phyloP scores from a whole-genome alignment of 2,329 filamentous ascomycete species.

The Sporothrix dimorphospora region DNA sequence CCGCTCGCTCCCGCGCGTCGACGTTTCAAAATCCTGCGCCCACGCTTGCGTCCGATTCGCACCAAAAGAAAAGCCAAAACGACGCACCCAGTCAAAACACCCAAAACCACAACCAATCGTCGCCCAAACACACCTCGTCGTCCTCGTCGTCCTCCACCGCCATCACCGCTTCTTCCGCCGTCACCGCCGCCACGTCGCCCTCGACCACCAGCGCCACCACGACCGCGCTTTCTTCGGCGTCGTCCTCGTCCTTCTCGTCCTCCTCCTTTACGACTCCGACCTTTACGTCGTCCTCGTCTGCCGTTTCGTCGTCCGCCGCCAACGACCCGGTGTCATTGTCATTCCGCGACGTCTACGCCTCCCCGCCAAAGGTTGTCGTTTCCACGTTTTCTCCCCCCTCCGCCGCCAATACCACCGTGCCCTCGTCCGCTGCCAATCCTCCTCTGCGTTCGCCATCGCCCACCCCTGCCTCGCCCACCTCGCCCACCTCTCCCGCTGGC shows the following conservation, averaged over 20 bases:
- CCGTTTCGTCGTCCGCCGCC: slow-evolving; percentile 29
- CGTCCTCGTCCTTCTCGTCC: slow-evolving; percentile 14
- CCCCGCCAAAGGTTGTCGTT: slow-evolving; percentile 34
- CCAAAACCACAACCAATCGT: slow-evolving; percentile 19
- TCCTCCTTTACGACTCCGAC: not conserved
- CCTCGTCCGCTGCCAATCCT: not conserved
- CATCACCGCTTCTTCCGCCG: slow-evolving; percentile 39
- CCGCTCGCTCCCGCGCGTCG: slow-evolving; percentile 18
- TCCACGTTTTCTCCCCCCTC: slow-evolving; percentile 11
- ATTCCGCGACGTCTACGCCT: slow-evolving; percentile 42
- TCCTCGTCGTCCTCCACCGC: slow-evolving; percentile 28
- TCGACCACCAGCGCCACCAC: not conserved
- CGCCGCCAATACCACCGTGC: slow-evolving; percentile 33
- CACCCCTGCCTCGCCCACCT: slow-evolving; percentile 8
- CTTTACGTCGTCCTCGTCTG: slow-evolving; percentile 1
- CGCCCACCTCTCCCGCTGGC: slow-evolving; percentile 17
- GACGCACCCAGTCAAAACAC: slow-evolving; percentile 12
- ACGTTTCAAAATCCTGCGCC: slow-evolving; percentile 29
- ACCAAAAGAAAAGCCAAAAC: not conserved
- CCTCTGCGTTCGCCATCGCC: slow-evolving; percentile 11
- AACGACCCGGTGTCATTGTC: slow-evolving; percentile 42
- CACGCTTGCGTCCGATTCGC: not conserved
- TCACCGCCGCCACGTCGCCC: slow-evolving; percentile 38
- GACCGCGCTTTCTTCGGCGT: not conserved
- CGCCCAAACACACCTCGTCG: slow-evolving; percentile 25